These are phyloP conservation scores for Rugosomyces carneus DNA, from an alignment of 1,284 basidiomycete species.

Conservation along the genomic window DNA sequence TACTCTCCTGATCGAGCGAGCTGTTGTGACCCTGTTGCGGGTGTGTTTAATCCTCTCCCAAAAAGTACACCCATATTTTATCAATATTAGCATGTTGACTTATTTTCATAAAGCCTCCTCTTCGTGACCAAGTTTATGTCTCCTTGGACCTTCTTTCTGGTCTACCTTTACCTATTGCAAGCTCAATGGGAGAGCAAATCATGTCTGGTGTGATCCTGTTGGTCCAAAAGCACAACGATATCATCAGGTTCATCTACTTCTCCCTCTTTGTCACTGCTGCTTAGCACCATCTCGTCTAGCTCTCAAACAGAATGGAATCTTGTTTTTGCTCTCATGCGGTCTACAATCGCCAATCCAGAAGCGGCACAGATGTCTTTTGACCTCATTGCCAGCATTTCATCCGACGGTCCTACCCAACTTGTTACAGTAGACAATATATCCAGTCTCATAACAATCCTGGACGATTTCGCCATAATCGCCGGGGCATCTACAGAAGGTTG, in stretches of 20 bases:
- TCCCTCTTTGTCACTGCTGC: not conserved
- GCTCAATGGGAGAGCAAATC: slow-evolving; percentile 86
- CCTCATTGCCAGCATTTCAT: slow-evolving; percentile 58
- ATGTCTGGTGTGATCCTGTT: slow-evolving; percentile 80
- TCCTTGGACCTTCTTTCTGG: slow-evolving; percentile 87
- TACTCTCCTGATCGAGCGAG: slow-evolving; percentile 89
- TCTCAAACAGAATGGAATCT: slow-evolving; percentile 96
- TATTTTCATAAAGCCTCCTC: slow-evolving; percentile 42
- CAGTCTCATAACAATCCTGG: slow-evolving; percentile 76
- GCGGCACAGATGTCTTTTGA: slow-evolving; percentile 83
- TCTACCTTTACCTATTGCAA: slow-evolving; percentile 73
- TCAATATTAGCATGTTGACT: not conserved
- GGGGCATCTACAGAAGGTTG: slow-evolving; percentile 54
- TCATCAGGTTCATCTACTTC: slow-evolving; percentile 50
- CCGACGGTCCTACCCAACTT: slow-evolving; percentile 50
- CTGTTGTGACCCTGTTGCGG: slow-evolving; percentile 84
- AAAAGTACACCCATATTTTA: slow-evolving; percentile 43
- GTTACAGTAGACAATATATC: slow-evolving; percentile 77
- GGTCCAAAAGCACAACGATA: slow-evolving; percentile 65
- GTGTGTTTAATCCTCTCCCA: slow-evolving; percentile 76
- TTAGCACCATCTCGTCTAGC: slow-evolving; percentile 27
- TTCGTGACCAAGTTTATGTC: slow-evolving; percentile 91
- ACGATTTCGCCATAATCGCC: slow-evolving; percentile 81
- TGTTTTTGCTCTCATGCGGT: slow-evolving; percentile 84
- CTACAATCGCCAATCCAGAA: slow-evolving; percentile 83